Evolutionary conservation across 2,329 filamentous ascomycete species (phyloP), one percentile per base, ranked within the genome.

Genomic region (Leptographium wingfieldii): DNA sequence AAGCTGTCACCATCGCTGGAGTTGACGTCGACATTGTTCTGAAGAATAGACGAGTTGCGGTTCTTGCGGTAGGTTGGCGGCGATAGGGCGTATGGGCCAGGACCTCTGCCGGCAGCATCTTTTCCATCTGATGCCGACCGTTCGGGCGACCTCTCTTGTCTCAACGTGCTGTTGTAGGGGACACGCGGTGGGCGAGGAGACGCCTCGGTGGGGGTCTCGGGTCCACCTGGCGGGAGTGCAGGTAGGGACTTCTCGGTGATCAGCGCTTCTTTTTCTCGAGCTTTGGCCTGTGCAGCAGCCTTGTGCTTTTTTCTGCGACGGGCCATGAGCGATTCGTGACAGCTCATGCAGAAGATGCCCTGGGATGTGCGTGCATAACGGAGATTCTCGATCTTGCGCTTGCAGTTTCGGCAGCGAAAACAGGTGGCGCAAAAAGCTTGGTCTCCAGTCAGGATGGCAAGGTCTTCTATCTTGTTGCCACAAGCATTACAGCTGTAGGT

Each of bases 311-410:
- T 96, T 68, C 90, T 83, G 65, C 92, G 82, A 64, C 92, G 81
- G 56, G 92, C 90, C 91, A 97, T 97, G 58, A 99, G 76, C 33
- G 90, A 94, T 73, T 99, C 94, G 70, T 99, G 94, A 71, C 94
- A 99, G 69, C 87, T 91, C 94, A 99, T 99, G 76, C 94, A 99
- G 71, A 99, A 97, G 67, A 99, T 99, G 62, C 94, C 94, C 73
- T 97, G 94, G 9, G 92, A 96, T 1, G 94, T 99, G 69, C 94
- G 85, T 59, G 94, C 94, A 83, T 97, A 99, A 71, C 92, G 86
- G 65, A 99, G 79, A 71, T 99, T 99, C 74, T 99, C 94, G 63
- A 99, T 99, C 77, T 96, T 96, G 71, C 89, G 85, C 78, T 97
- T 99, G 80, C 94, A 99, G 72, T 97, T 99, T 68, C 94, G 83